Conservation (phyloP, 2,329 filamentous ascomycete species). For the Trichoderma breve region DNA sequence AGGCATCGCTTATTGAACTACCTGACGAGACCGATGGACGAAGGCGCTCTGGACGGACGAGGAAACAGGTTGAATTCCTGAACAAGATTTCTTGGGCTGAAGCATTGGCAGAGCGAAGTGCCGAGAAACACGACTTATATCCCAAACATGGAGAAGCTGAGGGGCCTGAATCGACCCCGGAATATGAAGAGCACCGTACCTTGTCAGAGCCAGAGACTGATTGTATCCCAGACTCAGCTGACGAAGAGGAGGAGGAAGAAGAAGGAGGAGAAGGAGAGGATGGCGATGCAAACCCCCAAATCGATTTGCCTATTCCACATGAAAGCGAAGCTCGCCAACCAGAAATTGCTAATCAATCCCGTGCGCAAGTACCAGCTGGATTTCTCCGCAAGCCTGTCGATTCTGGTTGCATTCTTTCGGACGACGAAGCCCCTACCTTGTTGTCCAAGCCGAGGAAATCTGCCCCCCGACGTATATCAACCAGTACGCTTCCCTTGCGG, state of each 20-base stretch:
- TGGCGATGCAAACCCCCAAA: neutral
- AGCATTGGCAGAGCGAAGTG: slow-evolving; percentile 21
- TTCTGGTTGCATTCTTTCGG: slow-evolving; percentile 32
- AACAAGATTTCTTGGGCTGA: slow-evolving; percentile 33
- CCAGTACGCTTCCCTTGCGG: neutral
- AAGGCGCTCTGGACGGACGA: slow-evolving; percentile 30
- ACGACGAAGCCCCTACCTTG: slow-evolving; percentile 37
- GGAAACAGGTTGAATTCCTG: slow-evolving; percentile 32
- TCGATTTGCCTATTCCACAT: neutral
- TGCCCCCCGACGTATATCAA: neutral
- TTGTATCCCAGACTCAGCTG: slow-evolving; percentile 8
- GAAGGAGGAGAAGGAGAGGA: neutral
- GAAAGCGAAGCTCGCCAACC: slow-evolving; percentile 16
- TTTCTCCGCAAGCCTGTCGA: slow-evolving; percentile 3
- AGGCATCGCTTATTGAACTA: slow-evolving; percentile 9
- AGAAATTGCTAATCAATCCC: neutral
- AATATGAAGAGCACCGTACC: neutral
- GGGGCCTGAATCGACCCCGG: neutral
- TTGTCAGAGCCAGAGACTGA: slow-evolving; percentile 2
- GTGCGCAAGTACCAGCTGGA: neutral
- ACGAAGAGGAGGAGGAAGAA: neutral
- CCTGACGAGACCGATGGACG: slow-evolving; percentile 16
- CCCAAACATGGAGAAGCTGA: slow-evolving; percentile 20
- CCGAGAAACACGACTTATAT: slow-evolving; percentile 19
- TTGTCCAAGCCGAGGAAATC: slow-evolving; percentile 21